Evolutionary conservation across 768 basidiomycete species (phyloP).

Genomic region (Cubamyces sp.): DNA sequence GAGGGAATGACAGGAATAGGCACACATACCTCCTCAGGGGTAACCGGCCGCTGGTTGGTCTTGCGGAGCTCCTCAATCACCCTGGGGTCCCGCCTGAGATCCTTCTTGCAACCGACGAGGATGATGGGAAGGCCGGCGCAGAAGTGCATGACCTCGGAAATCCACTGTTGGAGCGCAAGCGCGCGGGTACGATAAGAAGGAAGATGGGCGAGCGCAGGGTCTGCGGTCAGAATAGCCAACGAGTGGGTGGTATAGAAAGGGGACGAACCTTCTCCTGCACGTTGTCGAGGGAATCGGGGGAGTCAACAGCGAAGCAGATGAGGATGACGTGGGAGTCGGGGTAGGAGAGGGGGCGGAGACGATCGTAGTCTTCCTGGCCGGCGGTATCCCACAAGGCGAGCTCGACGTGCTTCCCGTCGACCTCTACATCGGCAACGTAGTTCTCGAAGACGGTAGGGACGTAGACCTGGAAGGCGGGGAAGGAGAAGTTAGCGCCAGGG

Average conservation of each 20-base stretch:
- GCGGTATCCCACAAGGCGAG: slow-evolving; percentile 99
- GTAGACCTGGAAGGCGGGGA: slow-evolving; percentile 70
- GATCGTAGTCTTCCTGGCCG: slow-evolving; percentile 99
- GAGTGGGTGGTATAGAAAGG: background rate
- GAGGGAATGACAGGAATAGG: background rate
- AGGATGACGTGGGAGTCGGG: slow-evolving; percentile 99
- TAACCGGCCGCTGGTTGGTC: slow-evolving; percentile 94
- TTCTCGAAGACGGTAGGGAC: slow-evolving; percentile 99
- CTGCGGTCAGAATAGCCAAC: background rate
- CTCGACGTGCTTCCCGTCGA: slow-evolving; percentile 98
- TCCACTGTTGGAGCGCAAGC: slow-evolving; percentile 68
- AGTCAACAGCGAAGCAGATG: slow-evolving; percentile 98
- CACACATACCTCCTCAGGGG: slow-evolving; percentile 79
- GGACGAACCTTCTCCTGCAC: slow-evolving; percentile 95
- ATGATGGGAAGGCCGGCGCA: slow-evolving; percentile 94
- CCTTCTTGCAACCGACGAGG: slow-evolving; percentile 99
- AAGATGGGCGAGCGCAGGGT: slow-evolving; percentile 2
- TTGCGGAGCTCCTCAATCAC: slow-evolving; percentile 94
- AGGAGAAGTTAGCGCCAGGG: slow-evolving; percentile 15
- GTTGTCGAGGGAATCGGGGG: slow-evolving; percentile 97
- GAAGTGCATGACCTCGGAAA: slow-evolving; percentile 98
- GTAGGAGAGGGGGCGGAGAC: slow-evolving; percentile 95
- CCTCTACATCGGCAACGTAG: slow-evolving; percentile 98
- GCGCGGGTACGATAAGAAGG: background rate
- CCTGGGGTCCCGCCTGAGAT: slow-evolving; percentile 89